Base-by-base conservation (phyloP, 768 basidiomycete genomes). In the Strobilomyces echinocephalus region DNA sequence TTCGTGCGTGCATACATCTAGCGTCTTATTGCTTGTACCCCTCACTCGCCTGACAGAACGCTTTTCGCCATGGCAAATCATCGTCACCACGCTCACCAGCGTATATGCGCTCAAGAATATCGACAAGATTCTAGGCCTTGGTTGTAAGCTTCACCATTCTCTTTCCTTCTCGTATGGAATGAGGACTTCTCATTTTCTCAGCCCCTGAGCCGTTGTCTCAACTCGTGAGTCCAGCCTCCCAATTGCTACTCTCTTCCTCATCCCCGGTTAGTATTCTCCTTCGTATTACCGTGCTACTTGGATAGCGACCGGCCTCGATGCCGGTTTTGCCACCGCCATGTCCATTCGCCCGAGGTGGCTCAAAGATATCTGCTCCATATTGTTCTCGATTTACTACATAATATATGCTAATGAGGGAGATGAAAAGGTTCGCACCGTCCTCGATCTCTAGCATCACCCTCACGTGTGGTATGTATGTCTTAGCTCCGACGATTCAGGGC, bases 271-370 rank as follows among this genome's bases (percentile, higher is more conserved):
- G 92, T 95, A 97, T 66, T 89, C 92, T 4, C 81, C 90, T 1
- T 88, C 91, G 2, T 97, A 94, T 71, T 95, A 95, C 73, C 87
- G 97, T 24, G 95, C 94, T 8, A 95, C 95, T 48, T 99, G 94
- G 88, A 85, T 99, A 53, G 82, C 72, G 46, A 95, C 91, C 1
- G 95, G 94, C 2, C 76, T 97, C n/a, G 97, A 99, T 66, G 93
- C 95, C 3, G 97, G 95, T 1, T 97, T 98, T 65, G 94, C 94
- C 0, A 94, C 94, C 0, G 95, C 95, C 12, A 93, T 95, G 89
- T 76, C 83, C 2, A 91, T 99, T 52, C 83, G 87, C 14, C 90
- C 91, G 4, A 91, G 88, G 65, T 97, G 92, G 93, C 70, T 97
- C 10, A 81, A 87, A 59, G 92, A 99, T 67, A 71, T 97, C 6